A percentile compares a stretch with the other conserved stretches of the same genome.
Conservation (phyloP, 306 rosid species). For the Rubus parviflorus region DNA sequence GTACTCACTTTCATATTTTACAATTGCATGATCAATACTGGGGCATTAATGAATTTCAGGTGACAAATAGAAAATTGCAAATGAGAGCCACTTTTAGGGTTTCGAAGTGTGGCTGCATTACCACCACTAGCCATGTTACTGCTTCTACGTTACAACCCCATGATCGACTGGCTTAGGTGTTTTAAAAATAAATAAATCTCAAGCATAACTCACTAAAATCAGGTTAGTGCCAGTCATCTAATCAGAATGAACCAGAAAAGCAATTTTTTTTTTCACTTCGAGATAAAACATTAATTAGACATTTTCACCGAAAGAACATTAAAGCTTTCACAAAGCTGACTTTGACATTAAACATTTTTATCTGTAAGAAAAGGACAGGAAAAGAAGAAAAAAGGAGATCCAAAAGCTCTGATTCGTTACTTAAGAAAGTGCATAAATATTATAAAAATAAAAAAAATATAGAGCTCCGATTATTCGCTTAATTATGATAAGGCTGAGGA, state of each 20-base stretch:
- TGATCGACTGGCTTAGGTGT: background rate
- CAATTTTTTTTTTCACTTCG: background rate
- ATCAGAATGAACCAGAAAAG: background rate
- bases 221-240: background rate
- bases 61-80: background rate
- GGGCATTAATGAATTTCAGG: background rate
- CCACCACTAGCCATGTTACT: background rate
- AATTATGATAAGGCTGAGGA: background rate
- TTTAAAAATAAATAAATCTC: background rate
- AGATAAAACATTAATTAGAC: too few species aligned
- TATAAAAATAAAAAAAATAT: background rate
- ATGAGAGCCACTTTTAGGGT: background rate
- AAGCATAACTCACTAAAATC: background rate
- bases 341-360: background rate
- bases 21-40: background rate
- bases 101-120: background rate
- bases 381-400: background rate
- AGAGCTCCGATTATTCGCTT: background rate
- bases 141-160: background rate
- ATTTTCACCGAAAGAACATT: too few species aligned
- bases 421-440: background rate
- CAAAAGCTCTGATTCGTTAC: background rate
- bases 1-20: background rate
- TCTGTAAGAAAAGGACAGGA: background rate
- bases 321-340: background rate